phyloP scores from a whole-genome alignment of 768 basidiomycete genomes.

The Trametes maxima region DNA sequence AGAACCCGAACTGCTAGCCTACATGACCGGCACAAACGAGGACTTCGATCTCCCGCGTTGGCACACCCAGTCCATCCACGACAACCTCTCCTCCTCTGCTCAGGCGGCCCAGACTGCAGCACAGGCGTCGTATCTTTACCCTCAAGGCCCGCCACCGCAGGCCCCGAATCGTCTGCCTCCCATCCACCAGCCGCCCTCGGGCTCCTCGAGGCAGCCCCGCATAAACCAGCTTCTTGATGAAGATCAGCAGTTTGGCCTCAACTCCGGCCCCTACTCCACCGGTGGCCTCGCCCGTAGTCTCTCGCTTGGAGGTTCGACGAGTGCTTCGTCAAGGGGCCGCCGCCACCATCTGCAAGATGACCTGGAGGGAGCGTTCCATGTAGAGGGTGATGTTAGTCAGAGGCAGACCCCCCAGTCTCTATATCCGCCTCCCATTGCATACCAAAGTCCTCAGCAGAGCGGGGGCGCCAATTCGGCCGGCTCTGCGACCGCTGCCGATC shows the following conservation, averaged over 20 bases:
- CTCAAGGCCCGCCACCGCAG: slow-evolving; percentile 48
- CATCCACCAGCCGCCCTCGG: slow-evolving; percentile 49
- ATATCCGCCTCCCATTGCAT: slow-evolving; percentile 60
- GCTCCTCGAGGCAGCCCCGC: slow-evolving; percentile 57
- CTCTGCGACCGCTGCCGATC: slow-evolving; percentile 45
- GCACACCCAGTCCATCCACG: slow-evolving; percentile 49
- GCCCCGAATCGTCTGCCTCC: slow-evolving; percentile 48
- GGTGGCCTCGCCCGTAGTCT: slow-evolving; percentile 65
- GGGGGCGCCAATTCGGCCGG: slow-evolving; percentile 34
- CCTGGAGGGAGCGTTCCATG: slow-evolving; percentile 55
- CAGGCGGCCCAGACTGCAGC: slow-evolving; percentile 56
- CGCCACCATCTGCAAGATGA: slow-evolving; percentile 74
- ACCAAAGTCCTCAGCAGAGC: slow-evolving; percentile 52
- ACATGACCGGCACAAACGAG: slow-evolving; percentile 79
- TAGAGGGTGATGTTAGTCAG: slow-evolving; percentile 40
- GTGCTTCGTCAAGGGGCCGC: slow-evolving; percentile 50
- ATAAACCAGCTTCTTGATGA: slow-evolving; percentile 69
- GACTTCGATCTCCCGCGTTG: slow-evolving; percentile 72
- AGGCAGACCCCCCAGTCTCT: slow-evolving; percentile 46
- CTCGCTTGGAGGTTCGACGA: slow-evolving; percentile 57
- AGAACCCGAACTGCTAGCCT: slow-evolving; percentile 67
- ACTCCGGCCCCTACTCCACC: slow-evolving; percentile 55
- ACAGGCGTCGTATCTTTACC: slow-evolving; percentile 54
- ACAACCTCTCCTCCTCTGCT: slow-evolving; percentile 57
- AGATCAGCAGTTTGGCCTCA: slow-evolving; percentile 48